These are phyloP conservation scores for Ophiostoma pallidulum DNA, from an alignment of 2,329 filamentous ascomycete genomes.

Conservation along the genomic window DNA sequence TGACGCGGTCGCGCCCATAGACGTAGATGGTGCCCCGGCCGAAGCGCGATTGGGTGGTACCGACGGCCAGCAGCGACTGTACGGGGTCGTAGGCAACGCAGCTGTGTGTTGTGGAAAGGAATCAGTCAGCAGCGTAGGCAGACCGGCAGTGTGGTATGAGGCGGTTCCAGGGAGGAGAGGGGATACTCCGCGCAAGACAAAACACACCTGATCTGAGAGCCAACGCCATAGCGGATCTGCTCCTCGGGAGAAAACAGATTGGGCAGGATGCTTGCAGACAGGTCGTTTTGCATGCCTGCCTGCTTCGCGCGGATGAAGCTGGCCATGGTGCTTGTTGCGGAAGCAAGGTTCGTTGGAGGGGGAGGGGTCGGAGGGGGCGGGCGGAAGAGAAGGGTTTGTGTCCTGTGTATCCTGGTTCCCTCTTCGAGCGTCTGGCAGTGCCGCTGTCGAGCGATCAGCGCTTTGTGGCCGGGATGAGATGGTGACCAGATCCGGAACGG, in stretches of 20 bases:
- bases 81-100: slow-evolving; percentile 86
- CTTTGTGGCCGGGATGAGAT: too few relatives aligned
- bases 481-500: too few relatives aligned
- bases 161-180: slow-evolving; percentile 25
- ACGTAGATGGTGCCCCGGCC: slow-evolving; percentile 83
- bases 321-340: too few relatives aligned
- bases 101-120: slow-evolving; percentile 44
- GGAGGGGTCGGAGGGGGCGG: too few relatives aligned
- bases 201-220: slow-evolving; percentile 57
- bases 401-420: too few relatives aligned
- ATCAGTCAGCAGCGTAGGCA: not conserved
- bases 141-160: not conserved
- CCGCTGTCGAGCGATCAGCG: too few relatives aligned
- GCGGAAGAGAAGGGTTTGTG: too few relatives aligned
- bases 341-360: too few relatives aligned
- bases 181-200: not conserved
- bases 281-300: slow-evolving; percentile 81
- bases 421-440: too few relatives aligned
- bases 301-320: slow-evolving; percentile 87
- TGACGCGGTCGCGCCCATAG: slow-evolving; percentile 72
- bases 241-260: slow-evolving; percentile 78
- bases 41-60: slow-evolving; percentile 78
- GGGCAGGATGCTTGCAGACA: slow-evolving; percentile 70
- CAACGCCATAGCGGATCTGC: slow-evolving; percentile 73
- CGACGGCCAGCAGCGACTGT: slow-evolving; percentile 86